Base-by-base conservation (phyloP, 176 grass and related monocot species). In the Carex scoparia region DNA sequence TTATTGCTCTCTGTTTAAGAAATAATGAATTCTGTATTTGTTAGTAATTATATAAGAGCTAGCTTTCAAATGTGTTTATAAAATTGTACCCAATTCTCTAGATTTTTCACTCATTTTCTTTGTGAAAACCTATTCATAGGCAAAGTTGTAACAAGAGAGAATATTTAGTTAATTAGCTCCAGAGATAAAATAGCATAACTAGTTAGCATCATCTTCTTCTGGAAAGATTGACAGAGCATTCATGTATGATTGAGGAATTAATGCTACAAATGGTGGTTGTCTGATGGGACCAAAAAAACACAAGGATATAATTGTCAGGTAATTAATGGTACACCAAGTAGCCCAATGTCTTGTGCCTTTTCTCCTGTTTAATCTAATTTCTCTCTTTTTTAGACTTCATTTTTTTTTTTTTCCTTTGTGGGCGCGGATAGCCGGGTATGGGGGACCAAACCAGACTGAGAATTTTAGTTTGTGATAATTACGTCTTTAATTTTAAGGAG, bases 221-320 rank as follows among this genome's bases (percentile, higher is more conserved):
- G 75, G 57, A 65, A 79, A 77, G n/a, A 86, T 75, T 35, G 51
- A 32, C 53, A 58, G 14, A 79, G 51, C 74, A 79, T 79, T 53
- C 74, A 58, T 15, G 61, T 79, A 85, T 91, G 91, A 90, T 89
- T 84, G 84, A 85, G 72, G 37, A 54, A 85, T 91, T 86, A 89
- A 90, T 92, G 94, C 80, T 28, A 82, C 74, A 86, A 89, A 92
- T 88, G 76, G 89, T 97, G 83, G 94, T 94, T 92, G 92, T 85
- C 78, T 60, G 84, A 81, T 81, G 53, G 61, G 55, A 42, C 70
- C 84, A 87, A 59, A 84, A 62, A 14, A 84, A 80, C 81, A 60
- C 10, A 72, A 76, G 68, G 83, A 87, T 90, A 89, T 88, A 69
- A 90, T 86, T 88, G 81, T 73, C 84, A 87, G 77, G 63, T 59